Base-by-base conservation (phyloP, 2,329 filamentous ascomycete species). In the Cladosporium halotolerans region DNA sequence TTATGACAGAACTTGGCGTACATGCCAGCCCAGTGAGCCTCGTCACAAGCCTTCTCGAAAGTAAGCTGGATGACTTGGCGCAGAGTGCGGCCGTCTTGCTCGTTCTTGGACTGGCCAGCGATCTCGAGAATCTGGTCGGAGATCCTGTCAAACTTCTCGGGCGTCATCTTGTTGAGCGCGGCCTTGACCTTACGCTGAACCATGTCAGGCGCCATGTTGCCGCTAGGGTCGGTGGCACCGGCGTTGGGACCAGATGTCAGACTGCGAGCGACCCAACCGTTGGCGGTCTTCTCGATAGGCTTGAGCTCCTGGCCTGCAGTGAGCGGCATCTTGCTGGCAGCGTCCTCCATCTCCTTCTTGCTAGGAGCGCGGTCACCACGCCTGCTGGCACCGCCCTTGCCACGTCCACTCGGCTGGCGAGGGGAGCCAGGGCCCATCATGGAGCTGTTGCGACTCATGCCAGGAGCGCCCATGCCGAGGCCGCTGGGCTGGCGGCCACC, bases 131-230 rank as follows among this genome's bases (percentile, higher is more conserved):
- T 96, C 71, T 96, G 90, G 58, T 91, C 88, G 6, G 93, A 83
- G 62, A 99, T 96, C 75, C 86, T 90, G 69, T 96, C 91, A 65
- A 99, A 99, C 69, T 97, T 99, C 75, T 99, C 93, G 0, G 93
- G 93, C 0, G 93, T 97, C 93, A 99, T 97, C 86, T 99, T 99
- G 84, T 99, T 99, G 65, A 99, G 78, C 57, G 88, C 88, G 59
- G 90, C 87, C 84, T 99, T 99, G 70, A 99, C 93, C 84, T 99
- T 99, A 63, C 92, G 86, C 76, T 99, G 93, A 55, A 99, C 93
- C 78, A 93, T 83, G 64, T 92, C 89, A 19, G 93, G 92, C 60
- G 95, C 83, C 75, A 97, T 81, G 63, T 88, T 79, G 47, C 76
- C 76, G 57, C 75, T 76, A 61, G 74, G 71, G 32, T 59, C 62